Base-by-base conservation (phyloP, 352 stramenopile species). In the Pythium aristosporum region DNA sequence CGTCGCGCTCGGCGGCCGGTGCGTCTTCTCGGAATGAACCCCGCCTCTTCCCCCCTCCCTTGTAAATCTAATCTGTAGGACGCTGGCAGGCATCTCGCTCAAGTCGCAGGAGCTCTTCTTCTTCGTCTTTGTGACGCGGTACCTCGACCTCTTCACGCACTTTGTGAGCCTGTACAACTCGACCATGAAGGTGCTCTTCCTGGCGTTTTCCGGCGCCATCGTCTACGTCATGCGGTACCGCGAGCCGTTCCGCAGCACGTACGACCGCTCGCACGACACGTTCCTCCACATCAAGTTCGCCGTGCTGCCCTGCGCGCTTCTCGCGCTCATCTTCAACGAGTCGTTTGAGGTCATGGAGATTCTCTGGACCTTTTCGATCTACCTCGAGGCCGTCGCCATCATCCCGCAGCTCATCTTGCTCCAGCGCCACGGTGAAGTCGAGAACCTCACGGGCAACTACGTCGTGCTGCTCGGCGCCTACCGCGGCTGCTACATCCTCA, bases 101-200 rank as follows among this genome's bases (percentile, higher is more conserved):
- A 98, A 99, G 80, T 98, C 97, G 51, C 97, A 99, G 74, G 97
- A 99, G 77, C 94, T 99, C 32, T 99, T 99, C 80, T 94, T 99
- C 64, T 69, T 99, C 12, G 97, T 99, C 36, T 99, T 99, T 71
- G 68, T 99, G 15, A 98, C 96, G 21, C 92, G 91, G 48, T 99
- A 99, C 82, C 72, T 99, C 53, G 98, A 99, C 68, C 82, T 99
- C 8, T 99, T 99, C 69, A 98, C 93, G 67, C 86, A 94, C 77
- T 96, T 90, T 62, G 86, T 96, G 74, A 94, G 88, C 57, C 49
- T 99, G 20, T 99, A 99, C 88, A 99, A 99, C 79, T 98, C 91
- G 30, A 66, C 89, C 50, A 99, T 99, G 97, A 99, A 99, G 79
- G 67, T 99, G 23, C 75, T 99, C 10, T 99, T 99, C 79, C 96